Base-by-base conservation (phyloP, 495 filamentous ascomycete genomes). In the Hypoxylon fuscum region DNA sequence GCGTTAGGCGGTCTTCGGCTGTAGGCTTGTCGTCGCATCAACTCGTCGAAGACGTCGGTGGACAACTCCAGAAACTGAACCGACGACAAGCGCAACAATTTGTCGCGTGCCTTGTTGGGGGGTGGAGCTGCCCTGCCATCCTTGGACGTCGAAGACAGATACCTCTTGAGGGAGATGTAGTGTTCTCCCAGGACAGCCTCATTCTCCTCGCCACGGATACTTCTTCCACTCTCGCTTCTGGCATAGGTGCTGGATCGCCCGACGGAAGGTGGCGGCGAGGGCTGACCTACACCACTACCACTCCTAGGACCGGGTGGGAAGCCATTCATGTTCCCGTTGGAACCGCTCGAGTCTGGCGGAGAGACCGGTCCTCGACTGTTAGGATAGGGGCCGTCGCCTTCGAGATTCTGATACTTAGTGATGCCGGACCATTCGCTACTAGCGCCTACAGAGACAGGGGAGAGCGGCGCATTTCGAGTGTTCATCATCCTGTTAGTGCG, bases 31-130 rank as follows among this genome's bases (percentile, higher is more conserved):
- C 95, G 86, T 31, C 95, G 90, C 59, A 95, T 83, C 38, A 97
- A 79, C 74, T 98, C 95, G 74, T 98, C 95, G 74, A 92, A 98
- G 27, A 98, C 95, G 73, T 98, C 95, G 17, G 94, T 98, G 70
- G 92, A 96, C 17, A 98, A 81, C 77, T 98, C 95, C 71, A 96
- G 90, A 72, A 98, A 98, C 71, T 98, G 95, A 20, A 93, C 92
- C 8, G 88, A 79, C 1, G 92, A 96, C 31, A 98, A 79, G 42
- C 94, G 85, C 45, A 97, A 83, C 40, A 98, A 80, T 77, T 98
- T 98, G 75, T 97, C 95, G 46, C 92, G 85, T 35, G 95, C 95
- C 72, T 90, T 89, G 74, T 94, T 96, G 21, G 91, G 88, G 63
- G 87, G 85, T 32, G 85, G 84, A 59, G 87, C 88, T 20, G 83